Percentiles rank a stretch among this genome's conserved stretches.
These are phyloP conservation scores for Ambispora gerdemannii DNA, from an alignment of 192 early-diverging fungal species.

Conservation along the genomic window DNA sequence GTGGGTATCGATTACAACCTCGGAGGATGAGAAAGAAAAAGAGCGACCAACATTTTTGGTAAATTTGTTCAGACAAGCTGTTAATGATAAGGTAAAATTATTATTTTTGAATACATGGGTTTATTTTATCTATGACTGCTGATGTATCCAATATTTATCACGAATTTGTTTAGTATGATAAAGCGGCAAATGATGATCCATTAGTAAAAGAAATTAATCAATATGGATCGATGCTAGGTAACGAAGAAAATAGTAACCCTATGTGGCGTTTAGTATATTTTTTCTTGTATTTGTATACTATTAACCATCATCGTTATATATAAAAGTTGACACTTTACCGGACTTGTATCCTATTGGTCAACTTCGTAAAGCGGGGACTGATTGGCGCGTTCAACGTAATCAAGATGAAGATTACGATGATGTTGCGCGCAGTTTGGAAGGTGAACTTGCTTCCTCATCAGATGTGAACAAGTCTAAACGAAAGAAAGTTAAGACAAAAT, in stretches of 20 bases:
- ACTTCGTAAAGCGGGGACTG: conserved; percentile 45
- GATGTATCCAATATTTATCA: too few species aligned
- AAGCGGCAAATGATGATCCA: conserved; percentile 20
- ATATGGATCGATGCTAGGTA: conserved; percentile 37
- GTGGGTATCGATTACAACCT: conserved; percentile 40
- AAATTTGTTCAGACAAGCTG: conserved; percentile 25
- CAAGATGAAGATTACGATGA: conserved; percentile 42
- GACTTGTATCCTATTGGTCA: conserved; percentile 48
- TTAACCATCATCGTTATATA: not conserved
- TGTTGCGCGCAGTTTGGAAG: too few species aligned
- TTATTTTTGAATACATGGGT: too few species aligned
- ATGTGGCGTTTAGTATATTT: not conserved
- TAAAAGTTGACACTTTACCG: conserved; percentile 39
- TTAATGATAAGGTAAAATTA: too few species aligned
- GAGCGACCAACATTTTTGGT: conserved; percentile 26
- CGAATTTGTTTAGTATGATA: conserved; percentile 9
- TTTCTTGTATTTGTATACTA: not conserved
- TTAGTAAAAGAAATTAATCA: conserved; percentile 37
- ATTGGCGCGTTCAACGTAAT: conserved; percentile 41
- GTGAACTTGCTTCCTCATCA: too few species aligned
- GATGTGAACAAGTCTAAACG: too few species aligned
- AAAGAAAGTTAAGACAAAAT: too few species aligned
- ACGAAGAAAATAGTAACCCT: not conserved
- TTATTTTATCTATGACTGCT: too few species aligned
- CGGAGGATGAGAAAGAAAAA: conserved; percentile 11